A percentile compares a stretch with the other conserved stretches of the same genome.
phyloP scores from a whole-genome alignment of 2,329 filamentous ascomycete genomes.

The Ilyonectria robusta region DNA sequence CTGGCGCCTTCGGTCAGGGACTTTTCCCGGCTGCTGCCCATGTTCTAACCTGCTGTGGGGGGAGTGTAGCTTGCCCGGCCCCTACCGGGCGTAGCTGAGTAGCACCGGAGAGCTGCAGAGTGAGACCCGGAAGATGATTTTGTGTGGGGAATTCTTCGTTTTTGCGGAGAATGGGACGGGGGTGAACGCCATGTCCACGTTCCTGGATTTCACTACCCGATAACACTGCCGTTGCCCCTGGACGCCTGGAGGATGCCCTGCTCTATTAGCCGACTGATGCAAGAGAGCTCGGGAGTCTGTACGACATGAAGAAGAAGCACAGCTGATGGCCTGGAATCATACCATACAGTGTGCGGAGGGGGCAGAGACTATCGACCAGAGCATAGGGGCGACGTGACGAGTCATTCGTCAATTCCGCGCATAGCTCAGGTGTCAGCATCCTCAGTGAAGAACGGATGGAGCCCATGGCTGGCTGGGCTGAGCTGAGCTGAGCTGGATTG shows the following conservation, averaged over 20 bases:
- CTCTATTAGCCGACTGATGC: slow-evolving; percentile 5
- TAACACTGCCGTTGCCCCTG: slow-evolving; percentile 14
- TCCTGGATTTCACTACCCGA: slow-evolving; percentile 30
- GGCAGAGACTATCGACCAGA: background rate
- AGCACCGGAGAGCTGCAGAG: slow-evolving; percentile 23
- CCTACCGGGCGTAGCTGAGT: slow-evolving; percentile 18
- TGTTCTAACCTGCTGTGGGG: background rate
- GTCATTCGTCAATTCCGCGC: slow-evolving; percentile 19
- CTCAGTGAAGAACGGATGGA: background rate
- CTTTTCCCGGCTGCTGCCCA: slow-evolving; percentile 11
- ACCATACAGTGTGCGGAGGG: background rate
- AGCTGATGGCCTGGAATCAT: background rate
- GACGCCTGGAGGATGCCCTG: slow-evolving; percentile 1
- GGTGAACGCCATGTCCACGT: slow-evolving; percentile 36
- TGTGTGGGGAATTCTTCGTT: slow-evolving; percentile 31
- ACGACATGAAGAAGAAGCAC: background rate
- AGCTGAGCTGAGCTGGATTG: background rate
- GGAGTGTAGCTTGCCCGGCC: slow-evolving; percentile 13
- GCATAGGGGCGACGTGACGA: slow-evolving; percentile 11
- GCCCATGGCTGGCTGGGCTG: background rate
- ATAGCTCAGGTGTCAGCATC: background rate
- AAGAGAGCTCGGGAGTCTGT: background rate
- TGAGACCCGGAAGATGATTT: slow-evolving; percentile 35
- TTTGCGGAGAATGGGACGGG: slow-evolving; percentile 37
- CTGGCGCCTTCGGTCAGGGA: slow-evolving; percentile 13